Evolutionary conservation across 164 flowering plant species (phyloP).

Genomic region (Platanus orientalis): DNA sequence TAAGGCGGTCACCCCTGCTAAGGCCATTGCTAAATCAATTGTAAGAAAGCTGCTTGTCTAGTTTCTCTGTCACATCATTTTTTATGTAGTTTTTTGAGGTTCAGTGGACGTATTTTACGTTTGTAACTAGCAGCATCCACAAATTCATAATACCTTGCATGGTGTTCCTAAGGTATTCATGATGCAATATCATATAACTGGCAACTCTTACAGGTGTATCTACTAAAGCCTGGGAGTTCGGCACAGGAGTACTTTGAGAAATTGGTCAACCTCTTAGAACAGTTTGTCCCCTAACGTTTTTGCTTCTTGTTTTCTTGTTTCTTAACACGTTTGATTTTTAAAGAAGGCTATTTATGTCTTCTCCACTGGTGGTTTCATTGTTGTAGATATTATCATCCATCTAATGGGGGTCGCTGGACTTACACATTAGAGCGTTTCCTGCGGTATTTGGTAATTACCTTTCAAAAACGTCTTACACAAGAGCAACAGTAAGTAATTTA

Average conservation of each 20-base stretch:
- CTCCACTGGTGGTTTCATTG: slow-evolving; percentile 10
- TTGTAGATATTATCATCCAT: slow-evolving; percentile 92
- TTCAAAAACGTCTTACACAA: slow-evolving; percentile 71
- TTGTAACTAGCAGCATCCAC: neutral
- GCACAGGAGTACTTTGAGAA: slow-evolving; percentile 75
- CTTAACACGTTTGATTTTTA: slow-evolving; percentile 4
- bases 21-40: slow-evolving; percentile 85
- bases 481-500: slow-evolving; percentile 70
- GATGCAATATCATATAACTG: neutral
- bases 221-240: slow-evolving; percentile 73
- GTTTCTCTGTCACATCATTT: neutral
- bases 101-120: neutral
- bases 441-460: slow-evolving; percentile 65
- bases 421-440: slow-evolving; percentile 82
- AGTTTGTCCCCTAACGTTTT: slow-evolving; percentile 55
- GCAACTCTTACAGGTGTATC: slow-evolving; percentile 63
- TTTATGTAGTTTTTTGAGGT: neutral
- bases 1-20: slow-evolving; percentile 63
- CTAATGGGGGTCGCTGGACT: slow-evolving; percentile 99
- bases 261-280: slow-evolving; percentile 95
- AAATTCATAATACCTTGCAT: neutral
- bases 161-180: neutral
- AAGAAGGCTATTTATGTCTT: slow-evolving; percentile 4
- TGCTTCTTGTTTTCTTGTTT: slow-evolving; percentile 12
- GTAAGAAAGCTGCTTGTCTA: slow-evolving; percentile 42